A percentile compares a stretch with the other conserved stretches of the same genome.
Evolutionary conservation across 208 protist genomes (phyloP).

Genomic region (Polymyxa betae): DNA sequence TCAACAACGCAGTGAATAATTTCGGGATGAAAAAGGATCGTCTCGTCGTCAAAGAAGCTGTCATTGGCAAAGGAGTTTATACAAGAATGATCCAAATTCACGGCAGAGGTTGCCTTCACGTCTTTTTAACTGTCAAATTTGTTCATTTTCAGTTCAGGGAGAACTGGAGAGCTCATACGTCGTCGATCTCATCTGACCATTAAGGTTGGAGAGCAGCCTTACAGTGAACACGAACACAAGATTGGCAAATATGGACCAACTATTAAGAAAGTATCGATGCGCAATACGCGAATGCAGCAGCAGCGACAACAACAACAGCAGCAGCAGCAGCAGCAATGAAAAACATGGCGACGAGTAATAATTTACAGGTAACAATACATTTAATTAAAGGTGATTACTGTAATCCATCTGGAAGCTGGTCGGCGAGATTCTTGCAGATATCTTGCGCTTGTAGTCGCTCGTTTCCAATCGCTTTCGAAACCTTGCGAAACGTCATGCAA

Average conservation of each 20-base stretch:
- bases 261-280: background rate
- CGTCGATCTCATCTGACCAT: constrained; percentile 13
- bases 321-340: no score
- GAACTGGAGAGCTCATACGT: background rate
- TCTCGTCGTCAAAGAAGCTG: constrained; percentile 38
- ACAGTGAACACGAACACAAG: background rate
- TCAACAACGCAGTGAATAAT: constrained; percentile 48
- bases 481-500: background rate
- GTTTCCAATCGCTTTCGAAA: constrained; percentile 17
- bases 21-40: background rate
- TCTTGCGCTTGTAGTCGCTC: constrained; percentile 17
- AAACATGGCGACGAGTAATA: no score
- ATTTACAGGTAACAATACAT: no score
- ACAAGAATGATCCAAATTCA: constrained; percentile 2
- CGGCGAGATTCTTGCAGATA: background rate
- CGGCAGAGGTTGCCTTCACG: background rate
- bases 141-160: background rate
- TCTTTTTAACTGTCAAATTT: background rate
- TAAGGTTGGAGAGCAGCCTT: constrained; percentile 3
- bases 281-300: background rate
- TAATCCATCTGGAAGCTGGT: background rate
- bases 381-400: background rate
- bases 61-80: background rate
- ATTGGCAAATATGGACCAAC: constrained; percentile 7
- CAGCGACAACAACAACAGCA: background rate